Evolutionary conservation across 225 moss, liverwort and hornwort genomes (phyloP), one percentile per base, ranked within the genome.

Genomic region (Asterella californica): DNA sequence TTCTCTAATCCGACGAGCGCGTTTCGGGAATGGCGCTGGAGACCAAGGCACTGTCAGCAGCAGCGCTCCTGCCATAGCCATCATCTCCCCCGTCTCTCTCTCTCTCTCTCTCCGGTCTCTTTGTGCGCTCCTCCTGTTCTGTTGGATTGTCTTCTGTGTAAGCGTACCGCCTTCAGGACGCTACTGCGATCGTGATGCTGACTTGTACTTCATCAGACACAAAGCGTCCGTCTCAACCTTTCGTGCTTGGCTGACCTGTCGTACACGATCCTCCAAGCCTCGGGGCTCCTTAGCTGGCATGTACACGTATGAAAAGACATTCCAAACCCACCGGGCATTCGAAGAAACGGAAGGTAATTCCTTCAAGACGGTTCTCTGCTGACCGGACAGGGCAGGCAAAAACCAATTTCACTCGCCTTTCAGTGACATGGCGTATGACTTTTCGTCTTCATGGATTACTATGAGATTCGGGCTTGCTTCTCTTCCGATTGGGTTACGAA

Each of bases 61-160:
- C 65, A 72, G 68, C 6, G 73, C 68, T 15, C 45, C 48, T 47
- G 84, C 84, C 84, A 84, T 84, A 69, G 81, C 84, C 84, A 81
- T 60, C 12, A 15, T 46, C n/a, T 38, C n/a, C 25, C 50, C 49
- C 30, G 6, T 15, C 68, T 12, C 64, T 27, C 57, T 75, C 75
- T 75, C 52, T 37, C 38, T 22, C 24, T 42, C 47, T 47, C 25
- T 48, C 47, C 12, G 24, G 25, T 2, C 25, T n/a, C 71, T 47
- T 59, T 24, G 57, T 17, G 57, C 25, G 22, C 25, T n/a, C n/a
- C 71, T 3, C 25, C 45, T 19, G 5, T 66, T 63, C 29, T 8
- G 27, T 63, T 63, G 6, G 0, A 25, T 67, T 67, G 25, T 9
- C 12, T 67, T 32, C 15, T 67, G 15, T 33, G 5, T n/a, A n/a